Evolutionary conservation across 2,329 filamentous ascomycete genomes (phyloP), one percentile per base, ranked within the genome.

Genomic region (Alternaria dauci): DNA sequence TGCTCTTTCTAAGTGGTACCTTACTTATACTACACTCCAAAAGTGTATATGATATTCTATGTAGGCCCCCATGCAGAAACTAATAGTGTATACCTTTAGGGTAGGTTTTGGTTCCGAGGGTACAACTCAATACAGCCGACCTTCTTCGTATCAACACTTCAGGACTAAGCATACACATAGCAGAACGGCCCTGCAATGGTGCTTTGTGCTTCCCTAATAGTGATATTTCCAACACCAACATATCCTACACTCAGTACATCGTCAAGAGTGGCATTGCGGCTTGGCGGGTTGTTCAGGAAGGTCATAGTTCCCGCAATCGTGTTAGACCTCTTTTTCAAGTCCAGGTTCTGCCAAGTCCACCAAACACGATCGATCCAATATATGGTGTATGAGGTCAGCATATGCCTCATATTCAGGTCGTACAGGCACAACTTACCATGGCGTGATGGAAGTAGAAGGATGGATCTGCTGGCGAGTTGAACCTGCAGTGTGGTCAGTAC

Each of bases 191-290:
- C 34, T 8, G 34, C 34, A 16, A 38, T 38, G 0, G 34, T 81
- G 43, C 76, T 81, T 71, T 81, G 75, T 23, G 79, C 58, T 48
- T 81, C 76, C 2, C 65, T 61, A 53, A 83, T 76, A 5, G 69
- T 72, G 25, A 78, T 70, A 12, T 65, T 67, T 8, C 52, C 43
- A 1, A 26, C 0, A 2, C 60, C 62, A 3, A 63, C 58, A 38
- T 67, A 55, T 30, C 60, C 58, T 11, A 67, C 23, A 3, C 26
- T 50, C 8, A 67, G 12, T 3, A 47, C 41, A 25, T 51, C 48
- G 3, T 51, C 32, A 20, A 51, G 48, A 36, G 16, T 38, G 16
- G 34, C 16, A 38, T 38, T 38, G 7, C 34, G 34, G 16, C 34
- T 38, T 38, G 34, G 34, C 7, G 34, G 34, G 34, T 38, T 38